phyloP scores from a whole-genome alignment of 73 alveolate species.

The Diophrys sp. region DNA sequence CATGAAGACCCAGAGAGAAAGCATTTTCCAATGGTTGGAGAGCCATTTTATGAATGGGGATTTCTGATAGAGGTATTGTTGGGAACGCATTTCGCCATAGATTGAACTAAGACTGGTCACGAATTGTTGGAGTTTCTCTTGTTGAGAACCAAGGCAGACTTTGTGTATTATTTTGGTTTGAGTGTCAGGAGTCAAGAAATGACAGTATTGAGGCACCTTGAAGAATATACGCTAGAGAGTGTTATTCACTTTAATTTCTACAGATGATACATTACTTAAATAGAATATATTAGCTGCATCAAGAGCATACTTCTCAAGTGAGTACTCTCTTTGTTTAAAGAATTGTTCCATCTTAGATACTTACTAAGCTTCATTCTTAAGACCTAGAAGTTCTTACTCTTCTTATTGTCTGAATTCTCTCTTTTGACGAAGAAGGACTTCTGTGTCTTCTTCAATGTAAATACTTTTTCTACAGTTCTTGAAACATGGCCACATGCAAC shows the following conservation, averaged over 20 bases:
- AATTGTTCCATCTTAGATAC: not conserved
- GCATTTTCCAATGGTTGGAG: not conserved
- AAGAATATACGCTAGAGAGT: slow-evolving; percentile 5
- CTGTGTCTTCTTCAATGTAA: not conserved
- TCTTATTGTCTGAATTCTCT: not conserved
- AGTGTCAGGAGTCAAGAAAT: slow-evolving; percentile 7
- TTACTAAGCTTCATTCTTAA: not conserved
- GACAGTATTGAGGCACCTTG: slow-evolving; percentile 33
- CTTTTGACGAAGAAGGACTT: not conserved
- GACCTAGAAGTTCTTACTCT: not conserved
- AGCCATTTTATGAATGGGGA: not conserved
- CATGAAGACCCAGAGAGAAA: no score
- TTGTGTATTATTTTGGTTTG: no score
- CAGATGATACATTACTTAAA: slow-evolving; percentile 19
- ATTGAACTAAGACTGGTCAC: not conserved
- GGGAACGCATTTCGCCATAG: not conserved
- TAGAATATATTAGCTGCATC: slow-evolving; percentile 29
- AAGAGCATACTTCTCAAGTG: slow-evolving; percentile 20
- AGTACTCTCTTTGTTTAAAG: not conserved
- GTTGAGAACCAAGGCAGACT: not conserved
- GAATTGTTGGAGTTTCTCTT: not conserved
- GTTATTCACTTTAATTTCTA: slow-evolving; percentile 23
- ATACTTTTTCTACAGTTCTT: not conserved
- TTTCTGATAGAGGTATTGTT: no score
- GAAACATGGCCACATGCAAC: not conserved